Base-by-base conservation (phyloP, 495 filamentous ascomycete genomes). In the Melanomma pulvis-pyrius region DNA sequence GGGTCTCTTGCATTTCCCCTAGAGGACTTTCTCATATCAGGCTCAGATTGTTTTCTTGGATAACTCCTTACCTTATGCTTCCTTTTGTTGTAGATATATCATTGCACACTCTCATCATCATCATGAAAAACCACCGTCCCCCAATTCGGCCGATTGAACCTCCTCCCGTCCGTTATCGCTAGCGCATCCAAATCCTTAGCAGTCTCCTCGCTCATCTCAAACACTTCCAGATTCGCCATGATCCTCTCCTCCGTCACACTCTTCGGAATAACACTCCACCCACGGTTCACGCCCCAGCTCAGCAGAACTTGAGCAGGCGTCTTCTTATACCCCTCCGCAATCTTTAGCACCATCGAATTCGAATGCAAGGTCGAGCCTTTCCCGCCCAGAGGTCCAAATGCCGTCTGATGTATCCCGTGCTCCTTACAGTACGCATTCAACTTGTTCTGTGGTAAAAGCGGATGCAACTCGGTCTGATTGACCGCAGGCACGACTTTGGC, bases 191-290 rank as follows among this genome's bases (percentile, higher is more conserved):
- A 32, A 13, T 55, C 60, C 56, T 8, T 29, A 21, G 60, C 48
- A 32, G 49, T 25, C 47, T 13, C 24, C 29, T 54, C 60, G 22
- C 34, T 44, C 60, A 63, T 9, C 50, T 56, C 46, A 48, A 67
- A 67, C 6, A 59, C 63, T 1, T 50, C 48, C 28, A 73, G 68
- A 56, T 77, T 76, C 61, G 72, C 66, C 51, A 58, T 51, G 22
- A 75, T 73, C 15, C 53, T 44, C 34, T 65, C 65, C 36, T 64
- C 61, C 19, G 74, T 69, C 26, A 49, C 47, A 26, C 67, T 70
- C 68, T 77, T 77, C 22, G 75, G 75, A 21, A 77, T 77, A 9
- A 77, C 75, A 28, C 61, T 69, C 19, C 70, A 73, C 1, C 73
- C 73, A 36, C 75, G 28, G 12, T 28, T 48, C 61, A 76, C 71